A percentile compares a stretch with the other conserved stretches of the same genome.
phyloP scores from a whole-genome alignment of 1,284 basidiomycete species.

The Fistulinella cinereoalba region DNA sequence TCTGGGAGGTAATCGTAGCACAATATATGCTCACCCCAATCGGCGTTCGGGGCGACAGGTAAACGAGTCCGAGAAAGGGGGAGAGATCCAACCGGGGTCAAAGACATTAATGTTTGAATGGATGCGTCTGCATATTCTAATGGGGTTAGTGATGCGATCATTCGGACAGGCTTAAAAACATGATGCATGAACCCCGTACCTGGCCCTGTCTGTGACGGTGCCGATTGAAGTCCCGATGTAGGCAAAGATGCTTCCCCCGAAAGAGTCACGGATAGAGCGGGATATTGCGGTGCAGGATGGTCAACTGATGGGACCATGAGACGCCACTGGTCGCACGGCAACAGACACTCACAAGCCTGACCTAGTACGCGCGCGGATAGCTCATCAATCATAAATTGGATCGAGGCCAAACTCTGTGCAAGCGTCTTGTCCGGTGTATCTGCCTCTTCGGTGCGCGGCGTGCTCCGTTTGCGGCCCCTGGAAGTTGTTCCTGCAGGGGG shows the following conservation, averaged over 20 bases:
- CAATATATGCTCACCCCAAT: slow-evolving; percentile 5
- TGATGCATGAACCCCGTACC: no score
- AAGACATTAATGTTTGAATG: slow-evolving; percentile 9
- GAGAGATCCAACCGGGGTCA: neutral
- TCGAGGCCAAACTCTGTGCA: slow-evolving; percentile 17
- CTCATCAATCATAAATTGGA: slow-evolving; percentile 21
- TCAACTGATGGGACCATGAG: no score
- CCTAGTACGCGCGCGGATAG: slow-evolving; percentile 5
- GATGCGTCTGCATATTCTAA: slow-evolving; percentile 15
- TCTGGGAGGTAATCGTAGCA: neutral
- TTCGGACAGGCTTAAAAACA: no score
- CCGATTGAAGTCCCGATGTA: no score
- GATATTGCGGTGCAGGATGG: no score
- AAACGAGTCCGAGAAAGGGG: neutral
- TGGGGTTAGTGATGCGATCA: neutral
- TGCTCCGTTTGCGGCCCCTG: neutral
- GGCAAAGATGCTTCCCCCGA: no score
- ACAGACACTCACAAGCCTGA: no score
- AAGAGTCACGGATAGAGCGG: no score
- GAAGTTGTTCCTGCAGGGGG: neutral
- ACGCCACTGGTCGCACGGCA: no score
- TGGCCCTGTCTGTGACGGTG: no score
- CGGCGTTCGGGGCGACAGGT: slow-evolving; percentile 5
- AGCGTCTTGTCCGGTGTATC: slow-evolving; percentile 1
- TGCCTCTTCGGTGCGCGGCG: neutral